Conservation (phyloP, 805 yeast genomes). For the Pichia eremophila region DNA sequence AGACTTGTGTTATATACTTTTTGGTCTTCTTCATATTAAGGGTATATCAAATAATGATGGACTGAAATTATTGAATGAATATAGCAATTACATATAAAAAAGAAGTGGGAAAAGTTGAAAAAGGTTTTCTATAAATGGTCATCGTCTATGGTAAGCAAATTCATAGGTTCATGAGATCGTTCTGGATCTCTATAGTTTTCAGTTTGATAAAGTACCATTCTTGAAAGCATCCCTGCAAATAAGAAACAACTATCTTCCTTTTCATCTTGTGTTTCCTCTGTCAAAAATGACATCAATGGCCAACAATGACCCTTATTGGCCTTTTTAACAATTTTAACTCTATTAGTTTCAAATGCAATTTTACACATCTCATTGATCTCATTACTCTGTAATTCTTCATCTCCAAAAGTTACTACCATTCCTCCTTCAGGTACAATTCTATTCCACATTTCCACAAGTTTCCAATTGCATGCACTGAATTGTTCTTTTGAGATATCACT, state of each 20-base stretch:
- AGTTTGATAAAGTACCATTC: slow-evolving; percentile 36
- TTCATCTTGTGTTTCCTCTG: slow-evolving; percentile 34
- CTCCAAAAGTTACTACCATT: slow-evolving; percentile 33
- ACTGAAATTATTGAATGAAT: neutral
- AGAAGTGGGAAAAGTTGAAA: neutral
- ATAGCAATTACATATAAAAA: neutral
- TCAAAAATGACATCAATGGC: slow-evolving; percentile 34
- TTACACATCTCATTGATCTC: slow-evolving; percentile 29
- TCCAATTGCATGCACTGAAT: slow-evolving; percentile 20
- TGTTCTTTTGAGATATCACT: neutral
- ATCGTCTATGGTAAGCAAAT: slow-evolving; percentile 26
- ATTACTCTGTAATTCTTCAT: slow-evolving; percentile 30
- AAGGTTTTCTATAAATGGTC: slow-evolving; percentile 13
- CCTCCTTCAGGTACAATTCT: slow-evolving; percentile 35
- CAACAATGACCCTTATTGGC: slow-evolving; percentile 35
- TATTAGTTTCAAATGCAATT: slow-evolving; percentile 20
- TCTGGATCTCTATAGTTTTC: slow-evolving; percentile 19
- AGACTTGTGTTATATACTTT: too few relatives aligned
- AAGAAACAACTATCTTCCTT: slow-evolving; percentile 34
- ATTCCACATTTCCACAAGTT: slow-evolving; percentile 29
- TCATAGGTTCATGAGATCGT: slow-evolving; percentile 23
- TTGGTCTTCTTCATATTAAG: too few relatives aligned
- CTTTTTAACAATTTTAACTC: slow-evolving; percentile 27
- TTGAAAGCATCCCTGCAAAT: slow-evolving; percentile 31
- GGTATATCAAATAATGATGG: too few relatives aligned